phyloP scores from a whole-genome alignment of 768 basidiomycete species.

The Rhizopogon roseolus region DNA sequence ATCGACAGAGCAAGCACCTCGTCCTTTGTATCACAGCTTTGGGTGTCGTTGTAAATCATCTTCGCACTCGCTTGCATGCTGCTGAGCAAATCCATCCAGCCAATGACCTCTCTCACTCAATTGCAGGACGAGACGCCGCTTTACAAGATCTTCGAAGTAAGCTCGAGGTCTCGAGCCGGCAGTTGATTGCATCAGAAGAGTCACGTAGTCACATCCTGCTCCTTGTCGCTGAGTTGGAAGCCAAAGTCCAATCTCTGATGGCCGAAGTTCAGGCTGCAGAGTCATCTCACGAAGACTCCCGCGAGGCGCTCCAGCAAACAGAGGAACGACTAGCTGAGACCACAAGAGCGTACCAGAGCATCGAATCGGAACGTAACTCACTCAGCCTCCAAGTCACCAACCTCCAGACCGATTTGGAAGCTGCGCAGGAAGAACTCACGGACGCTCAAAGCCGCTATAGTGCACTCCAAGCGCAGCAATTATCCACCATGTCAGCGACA shows the following conservation, averaged over 20 bases:
- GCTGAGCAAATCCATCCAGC: slow-evolving; percentile 5
- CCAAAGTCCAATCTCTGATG: slow-evolving; percentile 25
- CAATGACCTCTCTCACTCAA: slow-evolving; percentile 6
- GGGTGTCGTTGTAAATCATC: slow-evolving; percentile 34
- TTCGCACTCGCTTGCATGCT: slow-evolving; percentile 21
- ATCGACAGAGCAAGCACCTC: slow-evolving; percentile 24
- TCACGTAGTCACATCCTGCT: slow-evolving; percentile 16
- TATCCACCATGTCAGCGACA: slow-evolving; percentile 55
- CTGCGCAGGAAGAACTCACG: slow-evolving; percentile 47
- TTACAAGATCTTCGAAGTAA: slow-evolving; percentile 24
- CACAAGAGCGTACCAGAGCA: slow-evolving; percentile 43
- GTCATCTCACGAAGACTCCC: slow-evolving; percentile 30
- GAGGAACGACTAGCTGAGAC: slow-evolving; percentile 42
- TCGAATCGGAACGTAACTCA: slow-evolving; percentile 64
- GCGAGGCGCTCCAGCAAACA: slow-evolving; percentile 20
- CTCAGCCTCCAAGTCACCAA: slow-evolving; percentile 62
- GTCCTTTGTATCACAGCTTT: slow-evolving; percentile 30
- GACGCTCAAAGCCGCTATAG: slow-evolving; percentile 59
- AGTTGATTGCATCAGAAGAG: slow-evolving; percentile 29
- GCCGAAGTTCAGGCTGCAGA: slow-evolving; percentile 29
- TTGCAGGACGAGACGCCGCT: slow-evolving; percentile 13
- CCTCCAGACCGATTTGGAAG: slow-evolving; percentile 52
- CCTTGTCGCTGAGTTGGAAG: slow-evolving; percentile 32
- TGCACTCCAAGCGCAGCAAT: slow-evolving; percentile 59
- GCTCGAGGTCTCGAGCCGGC: slow-evolving; percentile 27